These are phyloP conservation scores for Nemania sp. DNA, from an alignment of 2,329 filamentous ascomycete genomes.

Conservation along the genomic window DNA sequence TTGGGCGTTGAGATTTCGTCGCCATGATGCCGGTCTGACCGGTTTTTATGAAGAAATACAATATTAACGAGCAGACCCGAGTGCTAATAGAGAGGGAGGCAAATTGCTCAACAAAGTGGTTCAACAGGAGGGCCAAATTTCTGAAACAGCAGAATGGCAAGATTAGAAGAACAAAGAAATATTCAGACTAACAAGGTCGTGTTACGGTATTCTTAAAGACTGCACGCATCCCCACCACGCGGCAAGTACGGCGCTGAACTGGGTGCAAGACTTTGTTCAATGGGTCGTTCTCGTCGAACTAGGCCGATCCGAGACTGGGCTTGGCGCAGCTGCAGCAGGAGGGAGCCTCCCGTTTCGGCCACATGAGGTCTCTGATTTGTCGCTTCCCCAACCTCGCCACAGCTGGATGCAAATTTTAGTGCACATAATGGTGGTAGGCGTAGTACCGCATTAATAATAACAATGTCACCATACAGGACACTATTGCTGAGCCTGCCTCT, in stretches of 20 bases:
- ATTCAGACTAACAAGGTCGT: too few species aligned
- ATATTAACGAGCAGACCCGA: background rate
- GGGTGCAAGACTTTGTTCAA: background rate
- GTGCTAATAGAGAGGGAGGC: background rate
- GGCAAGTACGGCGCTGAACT: background rate
- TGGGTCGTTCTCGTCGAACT: slow-evolving; percentile 6
- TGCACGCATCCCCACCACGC: too few species aligned
- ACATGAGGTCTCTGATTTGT: slow-evolving; percentile 16
- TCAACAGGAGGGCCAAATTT: background rate
- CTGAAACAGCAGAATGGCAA: background rate
- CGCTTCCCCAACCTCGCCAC: background rate
- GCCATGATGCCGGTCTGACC: slow-evolving; percentile 24
- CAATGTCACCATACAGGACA: background rate
- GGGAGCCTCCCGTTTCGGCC: slow-evolving; percentile 12
- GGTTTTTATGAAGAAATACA: background rate
- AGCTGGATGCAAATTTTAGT: slow-evolving; percentile 10
- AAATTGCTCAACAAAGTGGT: slow-evolving; percentile 1
- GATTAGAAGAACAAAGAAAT: slow-evolving; percentile 5
- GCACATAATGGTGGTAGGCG: background rate
- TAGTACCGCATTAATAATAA: background rate
- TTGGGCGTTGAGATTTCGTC: slow-evolving; percentile 46
- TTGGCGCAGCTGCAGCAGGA: slow-evolving; percentile 6
- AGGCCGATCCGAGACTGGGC: slow-evolving; percentile 17
- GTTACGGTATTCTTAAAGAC: too few species aligned
- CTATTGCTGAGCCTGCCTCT: background rate